A percentile compares a stretch with the other conserved stretches of the same genome.
Conservation (phyloP, 441 rosid species). For the Euphorbia schlechtendalii region DNA sequence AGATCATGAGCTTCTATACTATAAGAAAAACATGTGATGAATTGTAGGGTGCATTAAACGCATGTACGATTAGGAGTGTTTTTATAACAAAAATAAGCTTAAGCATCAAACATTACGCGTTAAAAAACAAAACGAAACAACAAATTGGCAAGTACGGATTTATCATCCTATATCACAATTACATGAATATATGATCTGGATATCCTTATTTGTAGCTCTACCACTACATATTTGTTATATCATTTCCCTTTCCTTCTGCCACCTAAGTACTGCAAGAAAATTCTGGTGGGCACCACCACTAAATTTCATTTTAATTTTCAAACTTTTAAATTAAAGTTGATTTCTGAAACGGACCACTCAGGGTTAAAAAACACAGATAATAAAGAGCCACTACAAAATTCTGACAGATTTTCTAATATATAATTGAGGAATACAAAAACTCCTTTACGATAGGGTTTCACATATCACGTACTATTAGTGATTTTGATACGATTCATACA, state of each 20-base stretch:
- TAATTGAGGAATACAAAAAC: too few species aligned
- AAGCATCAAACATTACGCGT: background rate
- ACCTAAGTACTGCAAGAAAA: background rate
- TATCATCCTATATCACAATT: background rate
- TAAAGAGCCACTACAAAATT: too few species aligned
- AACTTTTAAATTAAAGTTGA: slow-evolving; percentile 31
- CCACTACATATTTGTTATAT: background rate
- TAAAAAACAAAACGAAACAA: background rate
- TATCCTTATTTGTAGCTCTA: background rate
- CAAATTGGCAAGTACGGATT: background rate
- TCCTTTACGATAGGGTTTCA: too few species aligned
- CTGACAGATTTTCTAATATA: too few species aligned
- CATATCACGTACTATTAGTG: too few species aligned
- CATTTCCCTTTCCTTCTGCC: slow-evolving; percentile 2
- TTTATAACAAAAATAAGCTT: background rate
- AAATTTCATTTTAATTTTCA: background rate
- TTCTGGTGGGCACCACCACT: too few species aligned
- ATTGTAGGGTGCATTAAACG: too few species aligned
- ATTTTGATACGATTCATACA: too few species aligned
- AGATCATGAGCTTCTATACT: too few species aligned
- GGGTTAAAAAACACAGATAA: background rate
- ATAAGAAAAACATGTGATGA: too few species aligned
- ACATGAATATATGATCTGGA: background rate
- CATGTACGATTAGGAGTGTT: too few species aligned
- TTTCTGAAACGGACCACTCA: slow-evolving; percentile 34